Conservation (phyloP, 176 grass and related monocot genomes). For the Bolboschoenus planiculmis region DNA sequence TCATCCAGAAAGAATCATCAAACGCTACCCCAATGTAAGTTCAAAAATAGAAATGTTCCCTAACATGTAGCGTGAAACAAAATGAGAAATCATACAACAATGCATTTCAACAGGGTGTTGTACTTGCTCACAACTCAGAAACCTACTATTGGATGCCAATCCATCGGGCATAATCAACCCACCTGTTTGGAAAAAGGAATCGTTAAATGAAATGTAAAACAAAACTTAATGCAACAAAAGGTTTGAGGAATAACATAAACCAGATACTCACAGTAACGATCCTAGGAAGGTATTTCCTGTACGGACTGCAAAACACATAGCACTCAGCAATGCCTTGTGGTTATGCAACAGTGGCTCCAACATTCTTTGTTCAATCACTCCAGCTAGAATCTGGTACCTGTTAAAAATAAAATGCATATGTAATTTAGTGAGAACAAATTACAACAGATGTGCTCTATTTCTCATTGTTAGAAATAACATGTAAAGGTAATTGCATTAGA, state of each 20-base stretch:
- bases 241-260: not conserved
- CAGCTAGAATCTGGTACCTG: slow-evolving; percentile 85
- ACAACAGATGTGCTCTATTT: not conserved
- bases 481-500: not conserved
- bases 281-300: slow-evolving; percentile 97
- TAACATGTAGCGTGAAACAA: not conserved
- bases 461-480: not conserved
- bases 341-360: slow-evolving; percentile 81
- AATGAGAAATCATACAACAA: not conserved
- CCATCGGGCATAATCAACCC: slow-evolving; percentile 77
- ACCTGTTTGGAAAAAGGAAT: slow-evolving; percentile 47
- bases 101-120: not conserved
- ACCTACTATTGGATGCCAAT: slow-evolving; percentile 64
- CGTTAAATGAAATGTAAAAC: slow-evolving; percentile 18
- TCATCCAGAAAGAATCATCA: slow-evolving; percentile 5
- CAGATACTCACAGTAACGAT: slow-evolving; percentile 66
- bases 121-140: slow-evolving; percentile 4
- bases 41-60: not conserved
- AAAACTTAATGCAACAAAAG: not conserved
- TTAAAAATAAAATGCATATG: slow-evolving; percentile 20
- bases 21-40: not conserved
- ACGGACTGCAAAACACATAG: slow-evolving; percentile 86
- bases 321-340: slow-evolving; percentile 51
- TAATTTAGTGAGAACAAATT: not conserved
- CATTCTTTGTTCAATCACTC: slow-evolving; percentile 91